Conservation (phyloP, 1,284 basidiomycete genomes). For the Ustilago cynodontis region DNA sequence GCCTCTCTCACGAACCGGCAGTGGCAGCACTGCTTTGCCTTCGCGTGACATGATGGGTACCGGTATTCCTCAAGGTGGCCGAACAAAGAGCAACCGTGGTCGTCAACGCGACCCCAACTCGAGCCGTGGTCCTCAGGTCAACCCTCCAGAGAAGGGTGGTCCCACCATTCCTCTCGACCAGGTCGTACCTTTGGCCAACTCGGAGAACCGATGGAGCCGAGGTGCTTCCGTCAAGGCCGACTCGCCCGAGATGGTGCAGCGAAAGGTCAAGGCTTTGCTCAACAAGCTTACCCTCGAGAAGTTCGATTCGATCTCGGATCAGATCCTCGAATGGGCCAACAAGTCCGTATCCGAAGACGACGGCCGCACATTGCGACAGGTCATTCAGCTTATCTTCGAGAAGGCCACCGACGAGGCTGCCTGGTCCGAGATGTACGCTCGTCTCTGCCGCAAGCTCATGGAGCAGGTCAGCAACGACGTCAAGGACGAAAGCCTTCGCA, state of each 20-base stretch:
- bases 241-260: conserved; percentile 85
- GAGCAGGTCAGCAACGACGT: conserved; percentile 87
- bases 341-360: conserved; percentile 91
- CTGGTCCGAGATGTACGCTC: conserved; percentile 97
- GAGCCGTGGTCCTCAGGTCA: conserved; percentile 61
- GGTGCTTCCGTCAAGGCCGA: conserved; percentile 71
- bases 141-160: conserved; percentile 70
- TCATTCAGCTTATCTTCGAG: conserved; percentile 95
- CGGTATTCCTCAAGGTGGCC: conserved; percentile 63
- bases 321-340: conserved; percentile 94
- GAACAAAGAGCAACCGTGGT: conserved; percentile 67
- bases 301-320: conserved; percentile 92
- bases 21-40: conserved; percentile 65
- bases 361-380: conserved; percentile 91
- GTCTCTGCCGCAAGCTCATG: conserved; percentile 92
- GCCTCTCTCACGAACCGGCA: conserved; percentile 66
- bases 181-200: conserved; percentile 80
- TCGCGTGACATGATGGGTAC: conserved; percentile 69
- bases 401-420: conserved; percentile 95
- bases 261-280: conserved; percentile 91
- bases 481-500: conserved; percentile 78
- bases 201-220: conserved; percentile 83
- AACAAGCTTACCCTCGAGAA: conserved; percentile 98
- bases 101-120: conserved; percentile 63
- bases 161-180: conserved; percentile 72